These are phyloP conservation scores for Hypoxylon fragiforme DNA, from an alignment of 495 filamentous ascomycete genomes.

Conservation along the genomic window DNA sequence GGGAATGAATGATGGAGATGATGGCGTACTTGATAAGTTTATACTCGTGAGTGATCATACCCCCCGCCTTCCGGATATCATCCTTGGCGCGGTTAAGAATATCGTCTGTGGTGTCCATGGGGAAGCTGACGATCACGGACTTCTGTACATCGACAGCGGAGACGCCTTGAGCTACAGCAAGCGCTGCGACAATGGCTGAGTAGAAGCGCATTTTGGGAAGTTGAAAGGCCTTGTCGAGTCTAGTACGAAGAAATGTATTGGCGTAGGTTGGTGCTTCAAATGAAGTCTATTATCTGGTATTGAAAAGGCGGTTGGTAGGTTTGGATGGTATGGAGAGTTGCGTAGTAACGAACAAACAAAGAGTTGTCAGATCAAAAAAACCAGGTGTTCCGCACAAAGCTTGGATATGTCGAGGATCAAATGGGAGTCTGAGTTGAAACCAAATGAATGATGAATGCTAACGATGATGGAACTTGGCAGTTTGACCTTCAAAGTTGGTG, in stretches of 20 bases:
- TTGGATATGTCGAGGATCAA: not conserved
- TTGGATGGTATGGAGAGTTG: not conserved
- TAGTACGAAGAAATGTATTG: not conserved
- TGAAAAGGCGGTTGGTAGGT: not conserved
- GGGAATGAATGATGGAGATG: conserved; percentile 8
- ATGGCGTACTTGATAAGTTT: conserved; percentile 58
- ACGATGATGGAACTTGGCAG: conserved; percentile 7
- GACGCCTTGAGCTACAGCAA: conserved; percentile 58
- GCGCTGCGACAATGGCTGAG: conserved; percentile 55
- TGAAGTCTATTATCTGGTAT: too few relatives aligned
- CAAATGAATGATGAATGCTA: conserved; percentile 3
- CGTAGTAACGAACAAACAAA: not conserved
- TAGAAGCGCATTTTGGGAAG: conserved; percentile 61
- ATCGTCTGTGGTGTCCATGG: conserved; percentile 68
- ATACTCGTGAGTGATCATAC: conserved; percentile 61
- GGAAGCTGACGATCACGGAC: conserved; percentile 77
- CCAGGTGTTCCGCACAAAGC: not conserved
- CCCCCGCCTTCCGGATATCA: conserved; percentile 67
- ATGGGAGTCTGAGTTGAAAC: conserved; percentile 3
- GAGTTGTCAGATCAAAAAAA: not conserved
- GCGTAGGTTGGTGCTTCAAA: not conserved
- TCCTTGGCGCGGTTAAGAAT: conserved; percentile 71
- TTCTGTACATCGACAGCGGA: conserved; percentile 62
- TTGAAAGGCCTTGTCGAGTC: not conserved
- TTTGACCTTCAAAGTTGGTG: conserved; percentile 10